Conservation (phyloP, 257 asterid genomes). For the Gentiana straminea region DNA sequence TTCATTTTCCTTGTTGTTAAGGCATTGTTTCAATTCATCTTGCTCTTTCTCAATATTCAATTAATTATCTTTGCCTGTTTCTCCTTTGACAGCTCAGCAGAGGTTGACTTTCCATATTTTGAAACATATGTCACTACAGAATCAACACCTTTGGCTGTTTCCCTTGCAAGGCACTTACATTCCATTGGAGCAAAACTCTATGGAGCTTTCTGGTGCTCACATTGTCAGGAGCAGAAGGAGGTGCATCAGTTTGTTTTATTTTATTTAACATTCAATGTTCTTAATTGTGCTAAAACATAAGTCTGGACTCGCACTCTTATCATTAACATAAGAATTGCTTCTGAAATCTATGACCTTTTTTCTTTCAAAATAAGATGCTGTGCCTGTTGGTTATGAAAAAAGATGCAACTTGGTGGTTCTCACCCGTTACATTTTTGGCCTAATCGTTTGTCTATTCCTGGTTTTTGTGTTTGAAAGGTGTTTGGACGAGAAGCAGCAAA, state of each 20-base stretch:
- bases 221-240: slow-evolving; percentile 78
- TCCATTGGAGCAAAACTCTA: slow-evolving; percentile 77
- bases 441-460: not conserved
- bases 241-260: slow-evolving; percentile 21
- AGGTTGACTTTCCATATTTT: slow-evolving; percentile 44
- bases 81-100: slow-evolving; percentile 37
- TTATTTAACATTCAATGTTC: no score
- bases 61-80: not conserved
- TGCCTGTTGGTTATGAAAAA: no score
- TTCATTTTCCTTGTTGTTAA: no score
- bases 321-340: no score
- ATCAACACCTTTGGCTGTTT: slow-evolving; percentile 73
- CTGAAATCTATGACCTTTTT: no score
- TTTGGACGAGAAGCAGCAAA: slow-evolving; percentile 80
- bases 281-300: no score
- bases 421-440: not conserved
- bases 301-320: no score
- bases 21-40: no score
- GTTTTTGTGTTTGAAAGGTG: slow-evolving; percentile 31
- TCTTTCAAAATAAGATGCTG: no score
- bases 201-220: slow-evolving; percentile 98
- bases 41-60: no score
- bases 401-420: no score
- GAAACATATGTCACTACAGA: slow-evolving; percentile 45
- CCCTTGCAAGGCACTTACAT: slow-evolving; percentile 71